Base-by-base conservation (phyloP, 306 rosid species). In the Purshia tridentata region DNA sequence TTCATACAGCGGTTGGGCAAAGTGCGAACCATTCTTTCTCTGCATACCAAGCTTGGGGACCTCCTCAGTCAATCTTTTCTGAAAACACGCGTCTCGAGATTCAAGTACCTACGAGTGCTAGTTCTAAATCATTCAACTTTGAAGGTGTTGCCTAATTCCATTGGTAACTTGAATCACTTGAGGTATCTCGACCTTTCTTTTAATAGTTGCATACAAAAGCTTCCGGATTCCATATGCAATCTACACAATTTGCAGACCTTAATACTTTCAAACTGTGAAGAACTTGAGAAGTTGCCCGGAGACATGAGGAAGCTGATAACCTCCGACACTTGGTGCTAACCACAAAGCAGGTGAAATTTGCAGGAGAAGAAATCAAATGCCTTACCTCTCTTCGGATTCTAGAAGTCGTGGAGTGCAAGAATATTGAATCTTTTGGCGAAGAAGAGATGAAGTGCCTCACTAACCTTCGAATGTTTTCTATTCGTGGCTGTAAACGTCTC, bases 181-280 rank as follows among this genome's bases (percentile, higher is more conserved):
- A 80, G 81, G 65, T 50, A 57, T 60, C 72, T 81, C 2, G 4
- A 45, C 53, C 57, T 77, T 18, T 16, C 67, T 29, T 29, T n/a
- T 0, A 0, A 4, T 23, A 81, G 72, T 61, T 0, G 0, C 53
- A 53, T 81, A 16, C 37, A 13, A 20, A 39, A 19, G 18, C 72
- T 67, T 52, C 82, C 83, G 3, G 29, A 49, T 56, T 80, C 78
- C 58, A 42, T 77, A 23, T 82, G 85, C 50, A 61, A 58, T 59
- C 79, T 82, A 18, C 80, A 15, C 23, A 77, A 64, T 41, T 72
- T 83, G 72, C 78, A 80, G 22, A 53, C 69, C 12, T 66, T 83
- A 63, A 4, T 15, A 8, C 76, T 81, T 53, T 8, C 1, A 18
- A 70, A 77, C 8, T 82, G 78, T 16, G 11, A 1, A 1, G 23